A percentile compares a stretch with the other conserved stretches of the same genome.
Conservation (phyloP, 345 rosid genomes). For the Rhizophora apiculata region DNA sequence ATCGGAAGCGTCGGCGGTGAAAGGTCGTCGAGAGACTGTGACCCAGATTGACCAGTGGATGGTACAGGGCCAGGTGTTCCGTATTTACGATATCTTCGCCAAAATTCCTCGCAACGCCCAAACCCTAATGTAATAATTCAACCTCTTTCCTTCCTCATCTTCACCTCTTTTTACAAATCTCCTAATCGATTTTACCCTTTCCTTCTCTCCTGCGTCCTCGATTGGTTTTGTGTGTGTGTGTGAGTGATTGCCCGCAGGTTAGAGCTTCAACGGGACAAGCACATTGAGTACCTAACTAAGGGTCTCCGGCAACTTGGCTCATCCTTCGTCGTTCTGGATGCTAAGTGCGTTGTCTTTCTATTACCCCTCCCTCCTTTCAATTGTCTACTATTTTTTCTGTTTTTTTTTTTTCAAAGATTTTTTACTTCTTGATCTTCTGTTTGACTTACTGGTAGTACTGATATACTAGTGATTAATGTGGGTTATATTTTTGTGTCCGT, state of each 20-base stretch:
- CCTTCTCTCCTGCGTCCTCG: too few species aligned
- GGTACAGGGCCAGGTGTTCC: constrained; percentile 58
- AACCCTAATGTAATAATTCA: constrained; percentile 40
- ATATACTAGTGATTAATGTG: too few species aligned
- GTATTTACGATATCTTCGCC: constrained; percentile 50
- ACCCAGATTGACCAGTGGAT: constrained; percentile 62
- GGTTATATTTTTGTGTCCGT: too few species aligned
- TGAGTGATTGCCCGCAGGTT: constrained; percentile 32
- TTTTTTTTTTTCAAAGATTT: background rate
- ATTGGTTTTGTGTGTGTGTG: background rate
- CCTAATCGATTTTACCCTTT: background rate
- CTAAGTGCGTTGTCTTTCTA: constrained; percentile 46
- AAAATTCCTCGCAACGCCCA: constrained; percentile 43
- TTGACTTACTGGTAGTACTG: too few species aligned
- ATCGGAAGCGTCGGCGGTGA: background rate
- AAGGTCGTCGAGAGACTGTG: constrained; percentile 32
- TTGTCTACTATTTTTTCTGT: background rate
- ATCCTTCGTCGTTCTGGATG: constrained; percentile 63
- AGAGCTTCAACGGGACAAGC: constrained; percentile 78
- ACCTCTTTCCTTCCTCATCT: background rate
- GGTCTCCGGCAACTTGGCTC: constrained; percentile 65
- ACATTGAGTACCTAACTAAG: constrained; percentile 58
- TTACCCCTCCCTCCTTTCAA: too few species aligned
- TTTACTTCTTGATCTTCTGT: too few species aligned
- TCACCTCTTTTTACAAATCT: background rate